phyloP scores from a whole-genome alignment of 2,329 filamentous ascomycete species.

The Aspergillus tamarii region DNA sequence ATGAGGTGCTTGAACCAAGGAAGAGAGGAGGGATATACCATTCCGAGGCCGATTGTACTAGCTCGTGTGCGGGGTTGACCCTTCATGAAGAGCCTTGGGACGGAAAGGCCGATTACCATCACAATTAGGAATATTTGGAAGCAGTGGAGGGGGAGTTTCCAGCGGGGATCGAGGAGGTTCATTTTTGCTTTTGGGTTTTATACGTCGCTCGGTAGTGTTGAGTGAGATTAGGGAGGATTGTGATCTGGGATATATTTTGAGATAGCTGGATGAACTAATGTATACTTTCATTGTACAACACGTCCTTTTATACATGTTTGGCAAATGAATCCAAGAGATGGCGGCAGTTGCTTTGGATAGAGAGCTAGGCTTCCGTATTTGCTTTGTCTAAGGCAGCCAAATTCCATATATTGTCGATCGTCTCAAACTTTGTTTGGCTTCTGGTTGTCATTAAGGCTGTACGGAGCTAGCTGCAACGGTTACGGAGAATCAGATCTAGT shows the following conservation, averaged over 20 bases:
- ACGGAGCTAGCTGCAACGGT: neutral
- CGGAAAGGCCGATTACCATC: neutral
- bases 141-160: neutral
- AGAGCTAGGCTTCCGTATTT: neutral
- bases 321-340: neutral
- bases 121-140: neutral
- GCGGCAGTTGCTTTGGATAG: accelerated
- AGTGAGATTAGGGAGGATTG: accelerated
- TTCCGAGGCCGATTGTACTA: neutral
- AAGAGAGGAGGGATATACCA: neutral
- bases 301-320: neutral
- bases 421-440: neutral
- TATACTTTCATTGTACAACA: neutral
- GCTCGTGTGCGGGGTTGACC: neutral
- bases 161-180: neutral
- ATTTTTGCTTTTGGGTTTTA: neutral
- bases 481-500: neutral
- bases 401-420: neutral
- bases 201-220: neutral
- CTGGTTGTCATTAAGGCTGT: neutral
- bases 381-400: neutral
- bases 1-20: neutral
- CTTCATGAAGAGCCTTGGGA: neutral
- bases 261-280: neutral
- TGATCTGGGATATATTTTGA: neutral